phyloP scores from a whole-genome alignment of 2,329 filamentous ascomycete species.

The Massarina eburnea region DNA sequence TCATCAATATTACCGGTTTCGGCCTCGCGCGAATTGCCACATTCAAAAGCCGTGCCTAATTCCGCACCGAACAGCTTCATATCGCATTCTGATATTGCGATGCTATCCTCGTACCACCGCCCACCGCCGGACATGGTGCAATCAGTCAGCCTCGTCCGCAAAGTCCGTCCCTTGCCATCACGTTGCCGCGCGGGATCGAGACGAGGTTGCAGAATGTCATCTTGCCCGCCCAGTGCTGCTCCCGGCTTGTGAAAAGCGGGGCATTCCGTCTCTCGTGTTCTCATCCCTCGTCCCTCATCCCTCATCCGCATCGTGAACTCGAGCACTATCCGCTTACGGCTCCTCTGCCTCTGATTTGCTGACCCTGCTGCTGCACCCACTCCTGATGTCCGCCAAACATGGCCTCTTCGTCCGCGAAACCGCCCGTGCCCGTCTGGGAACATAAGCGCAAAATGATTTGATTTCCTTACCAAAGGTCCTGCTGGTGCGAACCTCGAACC shows the following conservation, averaged over 20 bases:
- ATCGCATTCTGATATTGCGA: conserved; percentile 12
- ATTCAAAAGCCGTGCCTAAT: conserved; percentile 2
- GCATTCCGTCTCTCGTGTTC: conserved; percentile 1
- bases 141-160: too few species aligned
- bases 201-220: background rate
- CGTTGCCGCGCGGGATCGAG: too few species aligned
- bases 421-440: background rate
- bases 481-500: background rate
- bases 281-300: conserved; percentile 9
- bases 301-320: conserved; percentile 7
- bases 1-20: conserved; percentile 13
- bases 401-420: background rate
- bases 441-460: background rate
- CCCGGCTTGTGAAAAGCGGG: conserved; percentile 9
- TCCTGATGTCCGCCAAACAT: conserved; percentile 5
- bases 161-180: too few species aligned
- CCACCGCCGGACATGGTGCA: too few species aligned
- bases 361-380: background rate
- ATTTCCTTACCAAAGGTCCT: background rate
- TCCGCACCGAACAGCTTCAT: conserved; percentile 6
- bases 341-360: conserved; percentile 9
- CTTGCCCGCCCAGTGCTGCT: conserved; percentile 1
- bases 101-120: too few species aligned
- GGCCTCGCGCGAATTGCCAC: conserved; percentile 17
- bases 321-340: background rate